These are phyloP conservation scores for Cercospora citrullina DNA, from an alignment of 2,329 filamentous ascomycete species.

Conservation along the genomic window DNA sequence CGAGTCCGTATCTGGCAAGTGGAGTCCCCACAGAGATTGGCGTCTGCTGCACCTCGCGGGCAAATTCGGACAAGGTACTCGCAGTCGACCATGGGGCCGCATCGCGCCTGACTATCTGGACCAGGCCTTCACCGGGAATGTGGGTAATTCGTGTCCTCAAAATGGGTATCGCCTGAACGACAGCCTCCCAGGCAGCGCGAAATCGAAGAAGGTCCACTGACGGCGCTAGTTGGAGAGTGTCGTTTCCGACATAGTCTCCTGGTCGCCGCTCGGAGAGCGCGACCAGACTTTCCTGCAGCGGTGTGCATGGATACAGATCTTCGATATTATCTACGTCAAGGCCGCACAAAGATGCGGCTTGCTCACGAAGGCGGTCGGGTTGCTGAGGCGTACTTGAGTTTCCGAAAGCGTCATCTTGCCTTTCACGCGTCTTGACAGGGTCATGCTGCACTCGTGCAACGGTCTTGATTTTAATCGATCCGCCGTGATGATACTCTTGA, in stretches of 20 bases:
- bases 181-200: slow-evolving; percentile 42
- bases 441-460: neutral
- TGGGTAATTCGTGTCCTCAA: slow-evolving; percentile 39
- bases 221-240: neutral
- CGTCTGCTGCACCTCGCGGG: slow-evolving; percentile 18
- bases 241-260: slow-evolving; percentile 55
- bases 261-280: slow-evolving; percentile 54
- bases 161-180: slow-evolving; percentile 38
- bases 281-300: slow-evolving; percentile 44
- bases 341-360: neutral
- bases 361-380: neutral
- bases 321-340: slow-evolving; percentile 35
- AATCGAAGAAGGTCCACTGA: slow-evolving; percentile 38
- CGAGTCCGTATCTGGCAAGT: slow-evolving; percentile 4
- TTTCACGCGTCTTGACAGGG: neutral
- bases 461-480: neutral
- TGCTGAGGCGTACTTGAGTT: neutral
- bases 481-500: neutral
- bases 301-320: slow-evolving; percentile 51
- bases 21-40: neutral
- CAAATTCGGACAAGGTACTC: slow-evolving; percentile 41
- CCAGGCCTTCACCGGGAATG: slow-evolving; percentile 13
- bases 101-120: slow-evolving; percentile 33
- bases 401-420: neutral
- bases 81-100: slow-evolving; percentile 16